Percentiles rank a stretch among this genome's conserved stretches.
Evolutionary conservation across 495 filamentous ascomycete species (phyloP).

Genomic region (Trichoderma reesei): DNA sequence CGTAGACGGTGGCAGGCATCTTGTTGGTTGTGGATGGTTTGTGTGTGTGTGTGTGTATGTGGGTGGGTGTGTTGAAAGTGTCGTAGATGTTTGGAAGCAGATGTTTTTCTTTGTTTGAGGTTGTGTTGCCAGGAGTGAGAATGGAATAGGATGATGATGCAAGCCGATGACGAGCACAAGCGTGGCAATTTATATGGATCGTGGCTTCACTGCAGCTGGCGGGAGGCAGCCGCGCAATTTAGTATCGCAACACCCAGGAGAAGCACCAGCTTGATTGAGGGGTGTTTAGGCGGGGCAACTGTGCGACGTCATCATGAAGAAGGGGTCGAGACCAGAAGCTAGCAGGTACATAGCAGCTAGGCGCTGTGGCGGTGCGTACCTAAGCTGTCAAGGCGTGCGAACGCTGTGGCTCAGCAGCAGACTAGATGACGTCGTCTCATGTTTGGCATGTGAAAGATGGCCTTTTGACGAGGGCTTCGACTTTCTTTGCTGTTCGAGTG

Average conservation of each 20-base stretch:
- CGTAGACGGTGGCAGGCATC: slow-evolving; percentile 29
- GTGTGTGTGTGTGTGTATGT: neutral
- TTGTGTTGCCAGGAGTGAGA: neutral
- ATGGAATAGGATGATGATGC: neutral
- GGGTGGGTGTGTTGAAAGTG: neutral
- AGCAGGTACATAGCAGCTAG: no score
- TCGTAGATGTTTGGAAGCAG: no score
- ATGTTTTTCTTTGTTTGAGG: neutral
- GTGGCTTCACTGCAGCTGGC: neutral
- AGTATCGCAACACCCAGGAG: neutral
- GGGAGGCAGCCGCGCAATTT: neutral
- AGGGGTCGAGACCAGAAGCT: neutral
- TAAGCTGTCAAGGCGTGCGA: neutral
- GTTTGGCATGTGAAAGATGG: no score
- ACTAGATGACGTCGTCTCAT: neutral
- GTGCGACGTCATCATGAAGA: slow-evolving; percentile 6
- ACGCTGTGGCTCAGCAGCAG: neutral
- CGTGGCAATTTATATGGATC: neutral
- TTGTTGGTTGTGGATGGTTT: neutral
- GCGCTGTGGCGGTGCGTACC: neutral
- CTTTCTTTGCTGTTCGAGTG: no score
- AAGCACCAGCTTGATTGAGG: neutral
- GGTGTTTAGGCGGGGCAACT: neutral
- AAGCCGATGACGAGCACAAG: neutral
- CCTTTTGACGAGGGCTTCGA: no score